Evolutionary conservation across 1,139 yeast genomes (phyloP).

Genomic region (Taphrina populina): DNA sequence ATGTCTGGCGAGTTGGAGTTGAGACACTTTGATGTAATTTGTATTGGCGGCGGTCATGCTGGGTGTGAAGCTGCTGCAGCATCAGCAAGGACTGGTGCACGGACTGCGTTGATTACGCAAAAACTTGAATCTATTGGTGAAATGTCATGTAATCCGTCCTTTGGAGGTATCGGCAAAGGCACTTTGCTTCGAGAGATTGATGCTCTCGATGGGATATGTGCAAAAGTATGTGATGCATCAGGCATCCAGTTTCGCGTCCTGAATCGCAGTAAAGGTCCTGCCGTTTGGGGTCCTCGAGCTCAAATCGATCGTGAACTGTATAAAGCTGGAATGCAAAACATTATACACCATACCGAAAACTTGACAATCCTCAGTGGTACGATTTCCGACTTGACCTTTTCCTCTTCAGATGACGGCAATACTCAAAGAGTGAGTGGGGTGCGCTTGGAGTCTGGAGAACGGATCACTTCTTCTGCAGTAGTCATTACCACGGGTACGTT

Average conservation of each 20-base stretch:
- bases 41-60: conserved; percentile 98
- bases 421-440: conserved; percentile 63
- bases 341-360: conserved; percentile 58
- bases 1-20: too few species aligned
- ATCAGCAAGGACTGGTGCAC: conserved; percentile 76
- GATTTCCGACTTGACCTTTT: conserved; percentile 78
- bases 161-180: conserved; percentile 99
- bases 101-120: conserved; percentile 78
- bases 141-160: conserved; percentile 77
- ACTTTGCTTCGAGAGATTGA: conserved; percentile 88
- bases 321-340: conserved; percentile 73
- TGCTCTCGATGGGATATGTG: conserved; percentile 91
- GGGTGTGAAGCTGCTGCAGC: conserved; percentile 98
- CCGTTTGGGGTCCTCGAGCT: conserved; percentile 98
- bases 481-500: conserved; percentile 96
- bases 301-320: conserved; percentile 88
- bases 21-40: conserved; percentile 54
- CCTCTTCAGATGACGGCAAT: conserved; percentile 41
- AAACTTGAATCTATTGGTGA: conserved; percentile 66
- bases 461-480: conserved; percentile 62
- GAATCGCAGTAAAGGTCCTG: conserved; percentile 88
- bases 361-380: conserved; percentile 66
- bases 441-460: conserved; percentile 63
- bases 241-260: conserved; percentile 89
- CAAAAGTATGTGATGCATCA: conserved; percentile 79